Base-by-base conservation (phyloP, 2,329 filamentous ascomycete genomes). In the Sclerotiophoma versabilis region DNA sequence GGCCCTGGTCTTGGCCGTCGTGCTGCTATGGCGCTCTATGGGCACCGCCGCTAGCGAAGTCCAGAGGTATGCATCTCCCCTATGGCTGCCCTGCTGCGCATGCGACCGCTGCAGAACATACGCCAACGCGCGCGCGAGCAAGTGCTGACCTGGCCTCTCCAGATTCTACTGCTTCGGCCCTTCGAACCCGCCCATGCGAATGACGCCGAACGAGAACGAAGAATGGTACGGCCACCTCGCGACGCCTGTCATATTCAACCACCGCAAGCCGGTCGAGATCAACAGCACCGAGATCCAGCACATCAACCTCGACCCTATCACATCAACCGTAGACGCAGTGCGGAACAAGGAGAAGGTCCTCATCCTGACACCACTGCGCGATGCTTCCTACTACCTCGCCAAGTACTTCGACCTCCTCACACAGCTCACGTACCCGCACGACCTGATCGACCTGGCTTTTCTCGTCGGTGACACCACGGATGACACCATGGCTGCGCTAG, bases 91-190 rank as follows among this genome's bases (percentile, higher is more conserved):
- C 15, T 19, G n/a, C 25, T 39, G 47, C 26, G 34, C 27, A 27
- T 25, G 37, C 25, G 3, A 14, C 32, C 11, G 12, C 36, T 43
- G 44, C 62, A 30, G 32, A 38, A 47, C 60, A 36, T 12, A 6
- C 9, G 9, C 14, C 11, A 32, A 5, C 23, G 36, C 25, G 5
- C 2, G 7, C 12, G 27, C 14, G 11, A 20, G 46, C 19, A 34
- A 15, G 17, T 34, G 59, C 70, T 74, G 51, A 76, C 58, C n/a
- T 32, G 15, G 5, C 14, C 10, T 17, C 15, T 54, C 59, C 71
- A 98, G 93, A 78, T 97, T 96, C 78, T 96, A 96, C 79, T 99
- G 95, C 81, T 98, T 92, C 84, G 95, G 95, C 11, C 93, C 95
- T 12, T 86, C 89, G 20, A 97, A 96, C 80, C 86, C 95, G n/a